Evolutionary conservation across 768 basidiomycete species (phyloP).

Genomic region (Tricholoma matsutake): DNA sequence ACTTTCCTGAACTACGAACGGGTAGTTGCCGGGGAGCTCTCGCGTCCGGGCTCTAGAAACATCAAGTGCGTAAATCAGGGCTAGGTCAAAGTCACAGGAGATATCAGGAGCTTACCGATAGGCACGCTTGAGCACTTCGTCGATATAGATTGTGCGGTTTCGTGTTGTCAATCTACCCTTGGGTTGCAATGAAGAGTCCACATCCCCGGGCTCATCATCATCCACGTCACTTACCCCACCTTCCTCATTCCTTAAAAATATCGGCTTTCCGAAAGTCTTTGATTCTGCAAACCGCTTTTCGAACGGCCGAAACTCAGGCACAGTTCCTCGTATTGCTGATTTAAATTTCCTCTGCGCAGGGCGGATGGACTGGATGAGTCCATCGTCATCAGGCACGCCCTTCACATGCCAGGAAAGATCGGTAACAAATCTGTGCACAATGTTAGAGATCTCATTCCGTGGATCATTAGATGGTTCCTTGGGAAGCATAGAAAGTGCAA

Average conservation of each 20-base stretch:
- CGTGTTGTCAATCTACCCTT: background rate
- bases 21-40: conserved; percentile 66
- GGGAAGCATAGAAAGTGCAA: conserved; percentile 34
- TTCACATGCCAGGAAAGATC: conserved; percentile 46
- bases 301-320: conserved; percentile 59
- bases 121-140: conserved; percentile 49
- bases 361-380: conserved; percentile 55
- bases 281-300: conserved; percentile 14
- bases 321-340: conserved; percentile 44
- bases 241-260: conserved; percentile 43
- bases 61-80: background rate
- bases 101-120: conserved; percentile 35
- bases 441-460: conserved; percentile 49
- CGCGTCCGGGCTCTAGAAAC: conserved; percentile 58
- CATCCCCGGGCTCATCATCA: background rate
- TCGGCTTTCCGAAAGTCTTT: conserved; percentile 13
- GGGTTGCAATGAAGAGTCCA: background rate
- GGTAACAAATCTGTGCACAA: conserved; percentile 44
- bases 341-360: conserved; percentile 48
- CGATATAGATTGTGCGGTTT: conserved; percentile 35
- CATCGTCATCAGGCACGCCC: conserved; percentile 50
- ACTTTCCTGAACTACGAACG: conserved; percentile 53
- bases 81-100: background rate
- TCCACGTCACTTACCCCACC: conserved; percentile 11
- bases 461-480: conserved; percentile 54